Conservation (phyloP, 2,329 filamentous ascomycete species). For the Chalaropsis ovoidea region DNA sequence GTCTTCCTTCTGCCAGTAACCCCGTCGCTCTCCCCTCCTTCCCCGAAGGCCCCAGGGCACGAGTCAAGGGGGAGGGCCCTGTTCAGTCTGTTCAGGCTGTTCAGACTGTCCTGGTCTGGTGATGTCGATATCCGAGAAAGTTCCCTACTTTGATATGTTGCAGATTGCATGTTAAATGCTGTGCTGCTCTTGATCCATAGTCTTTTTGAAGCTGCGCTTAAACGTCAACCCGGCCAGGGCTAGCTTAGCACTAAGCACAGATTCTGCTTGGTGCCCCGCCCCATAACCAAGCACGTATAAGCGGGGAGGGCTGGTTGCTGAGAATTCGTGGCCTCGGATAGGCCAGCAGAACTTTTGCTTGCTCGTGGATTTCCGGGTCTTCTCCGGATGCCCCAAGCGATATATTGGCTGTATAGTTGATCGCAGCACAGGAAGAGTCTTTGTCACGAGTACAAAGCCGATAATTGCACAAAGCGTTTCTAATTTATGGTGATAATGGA, state of each 20-base stretch:
- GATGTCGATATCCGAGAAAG: neutral
- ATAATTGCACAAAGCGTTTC: neutral
- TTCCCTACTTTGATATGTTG: neutral
- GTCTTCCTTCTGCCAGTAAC: neutral
- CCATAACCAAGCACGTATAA: constrained; percentile 12
- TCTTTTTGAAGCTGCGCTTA: neutral
- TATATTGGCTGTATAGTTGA: neutral
- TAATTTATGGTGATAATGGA: neutral
- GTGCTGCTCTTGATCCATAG: neutral
- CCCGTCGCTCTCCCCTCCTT: neutral
- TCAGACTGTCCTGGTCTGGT: neutral
- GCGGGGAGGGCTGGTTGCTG: constrained; percentile 19
- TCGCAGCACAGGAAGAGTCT: neutral
- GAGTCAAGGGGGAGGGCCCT: neutral
- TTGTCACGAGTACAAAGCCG: neutral
- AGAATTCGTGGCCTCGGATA: constrained; percentile 25
- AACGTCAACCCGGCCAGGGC: neutral
- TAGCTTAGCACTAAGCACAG: constrained; percentile 6
- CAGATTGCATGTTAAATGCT: neutral
- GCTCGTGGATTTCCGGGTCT: constrained; percentile 24
- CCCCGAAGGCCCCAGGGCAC: neutral
- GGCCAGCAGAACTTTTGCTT: constrained; percentile 16
- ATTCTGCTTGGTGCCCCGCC: constrained; percentile 5
- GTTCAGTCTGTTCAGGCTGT: neutral
- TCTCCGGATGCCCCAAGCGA: constrained; percentile 18